These are phyloP conservation scores for Botrytis tulipae DNA, from an alignment of 2,329 filamentous ascomycete genomes.

Conservation along the genomic window DNA sequence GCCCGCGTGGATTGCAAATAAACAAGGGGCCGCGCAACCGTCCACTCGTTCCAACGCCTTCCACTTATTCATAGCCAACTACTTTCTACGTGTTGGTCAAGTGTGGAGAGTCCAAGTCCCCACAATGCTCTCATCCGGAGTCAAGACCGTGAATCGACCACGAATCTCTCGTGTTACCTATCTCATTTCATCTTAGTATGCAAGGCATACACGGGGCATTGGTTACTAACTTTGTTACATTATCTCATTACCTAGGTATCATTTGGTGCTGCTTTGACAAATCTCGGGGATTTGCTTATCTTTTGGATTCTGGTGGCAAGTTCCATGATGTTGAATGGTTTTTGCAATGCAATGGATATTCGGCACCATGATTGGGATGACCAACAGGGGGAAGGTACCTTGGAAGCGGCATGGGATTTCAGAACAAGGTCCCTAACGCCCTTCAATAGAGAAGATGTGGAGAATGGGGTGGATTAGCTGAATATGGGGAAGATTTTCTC, in stretches of 20 bases:
- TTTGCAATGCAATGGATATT: neutral
- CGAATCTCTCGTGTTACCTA: neutral
- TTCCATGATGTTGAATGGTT: neutral
- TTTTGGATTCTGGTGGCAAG: neutral
- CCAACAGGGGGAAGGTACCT: neutral
- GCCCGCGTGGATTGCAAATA: neutral
- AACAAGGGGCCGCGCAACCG: neutral
- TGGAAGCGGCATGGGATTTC: neutral
- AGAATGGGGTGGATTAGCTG: constrained; percentile 1
- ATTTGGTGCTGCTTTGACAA: constrained; percentile 1
- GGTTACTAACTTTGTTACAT: neutral
- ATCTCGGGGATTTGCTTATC: neutral
- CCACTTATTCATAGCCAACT: neutral
- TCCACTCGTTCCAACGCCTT: neutral
- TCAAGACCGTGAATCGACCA: neutral
- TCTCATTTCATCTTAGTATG: neutral
- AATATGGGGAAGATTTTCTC: neutral
- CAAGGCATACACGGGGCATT: neutral
- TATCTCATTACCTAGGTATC: neutral
- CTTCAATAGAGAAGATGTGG: neutral
- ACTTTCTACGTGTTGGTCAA: neutral
- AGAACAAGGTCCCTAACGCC: neutral
- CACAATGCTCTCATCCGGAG: neutral
- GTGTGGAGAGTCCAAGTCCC: neutral
- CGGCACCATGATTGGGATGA: neutral